Evolutionary conservation across 495 filamentous ascomycete genomes (phyloP).

Genomic region (Penicillium cataractarum): DNA sequence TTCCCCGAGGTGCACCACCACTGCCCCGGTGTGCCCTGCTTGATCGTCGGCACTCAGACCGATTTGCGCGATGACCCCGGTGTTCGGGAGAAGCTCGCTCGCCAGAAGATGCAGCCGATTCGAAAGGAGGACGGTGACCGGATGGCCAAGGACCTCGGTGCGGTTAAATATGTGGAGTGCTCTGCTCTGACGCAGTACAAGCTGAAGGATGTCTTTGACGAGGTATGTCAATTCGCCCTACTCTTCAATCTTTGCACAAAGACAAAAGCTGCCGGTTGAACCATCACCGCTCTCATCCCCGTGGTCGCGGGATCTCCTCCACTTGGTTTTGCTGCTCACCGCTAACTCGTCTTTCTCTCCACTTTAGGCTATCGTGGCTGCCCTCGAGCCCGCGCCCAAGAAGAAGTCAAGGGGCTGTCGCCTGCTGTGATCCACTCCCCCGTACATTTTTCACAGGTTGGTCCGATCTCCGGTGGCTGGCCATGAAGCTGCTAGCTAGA

Average conservation of each 20-base stretch:
- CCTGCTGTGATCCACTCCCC: constrained; percentile 40
- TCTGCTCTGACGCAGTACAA: constrained; percentile 97
- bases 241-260: neutral
- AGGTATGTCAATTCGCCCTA: constrained; percentile 60
- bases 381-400: constrained; percentile 78
- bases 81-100: constrained; percentile 87
- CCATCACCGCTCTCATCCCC: neutral
- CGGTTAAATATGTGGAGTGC: constrained; percentile 98
- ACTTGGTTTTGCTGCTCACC: constrained; percentile 6
- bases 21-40: constrained; percentile 95
- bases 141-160: constrained; percentile 94
- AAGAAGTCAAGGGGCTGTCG: constrained; percentile 61
- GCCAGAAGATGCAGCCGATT: constrained; percentile 94
- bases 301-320: neutral
- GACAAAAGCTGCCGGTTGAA: neutral
- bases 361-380: constrained; percentile 81
- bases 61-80: constrained; percentile 91
- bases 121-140: constrained; percentile 88
- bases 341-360: constrained; percentile 15
- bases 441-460: constrained; percentile 27
- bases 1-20: constrained; percentile 98
- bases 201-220: constrained; percentile 98
- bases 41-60: constrained; percentile 97
- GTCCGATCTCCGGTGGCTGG: constrained; percentile 3
- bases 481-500: no score